Evolutionary conservation across 2,329 filamentous ascomycete species (phyloP), one percentile per base, ranked within the genome.

Genomic region (Pseudogymnoascus sp.): DNA sequence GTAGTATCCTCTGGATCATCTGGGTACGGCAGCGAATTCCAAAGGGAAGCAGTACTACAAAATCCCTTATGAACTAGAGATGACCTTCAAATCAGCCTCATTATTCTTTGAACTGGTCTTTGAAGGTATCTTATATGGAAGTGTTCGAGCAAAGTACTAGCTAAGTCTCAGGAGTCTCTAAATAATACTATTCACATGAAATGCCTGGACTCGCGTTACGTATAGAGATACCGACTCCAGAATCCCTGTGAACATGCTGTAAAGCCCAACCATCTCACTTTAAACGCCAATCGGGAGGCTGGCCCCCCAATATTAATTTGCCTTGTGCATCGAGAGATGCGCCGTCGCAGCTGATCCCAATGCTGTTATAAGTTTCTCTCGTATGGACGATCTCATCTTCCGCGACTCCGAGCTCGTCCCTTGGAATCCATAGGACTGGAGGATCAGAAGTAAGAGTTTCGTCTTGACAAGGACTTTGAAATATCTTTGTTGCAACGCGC

Each of bases 391-490:
- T 56, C 14, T 62, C 21, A 53, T 62, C 38, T 50, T 26, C 31
- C 11, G 31, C 31, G 26, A 61, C 40, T 38, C 33, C 31, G 24
- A 61, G 35, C 21, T 42, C 14, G n/a, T 61, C 31, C 59, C 2
- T 19, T 42, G 31, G 31, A 1, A 61, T 0, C 84, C 83, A 69
- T 96, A 40, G n/a, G 38, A 40, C 38, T 40, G 38, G 38, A 40
- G 38, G 38, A 4, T 19, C 38, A 40, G 38, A 40, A 40, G 38
- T 40, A 19, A 40, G 38, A 40, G 38, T 40, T 33, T 56, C 7
- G 47, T 56, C 47, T 56, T 56, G 47, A 56, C 47, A 29, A 29
- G 47, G 21, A 29, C 2, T 2, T 2, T 40, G 38, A n/a, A 37
- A 8, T 40, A 40, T 40, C 38, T 40, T 40, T 19, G 38, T 40